Evolutionary conservation across 2,329 filamentous ascomycete species (phyloP).

Genomic region (Saccharata proteae): DNA sequence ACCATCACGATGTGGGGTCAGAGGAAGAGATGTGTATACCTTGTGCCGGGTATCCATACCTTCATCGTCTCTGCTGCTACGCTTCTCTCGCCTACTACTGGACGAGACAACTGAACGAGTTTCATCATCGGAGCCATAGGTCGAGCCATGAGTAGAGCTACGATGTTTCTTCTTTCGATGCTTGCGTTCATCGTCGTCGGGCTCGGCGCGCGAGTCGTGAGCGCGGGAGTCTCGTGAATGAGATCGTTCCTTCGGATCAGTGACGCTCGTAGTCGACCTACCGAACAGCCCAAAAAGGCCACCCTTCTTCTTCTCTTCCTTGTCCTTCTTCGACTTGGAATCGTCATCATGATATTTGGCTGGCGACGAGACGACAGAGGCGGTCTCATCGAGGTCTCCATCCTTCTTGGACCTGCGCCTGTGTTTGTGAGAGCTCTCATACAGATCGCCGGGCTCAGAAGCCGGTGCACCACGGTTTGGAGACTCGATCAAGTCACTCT

Average conservation of each 20-base stretch:
- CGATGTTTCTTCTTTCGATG: conserved; percentile 32
- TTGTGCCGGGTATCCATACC: conserved; percentile 22
- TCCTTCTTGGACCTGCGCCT: conserved; percentile 24
- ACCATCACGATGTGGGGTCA: conserved; percentile 4
- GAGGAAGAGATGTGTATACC: conserved; percentile 23
- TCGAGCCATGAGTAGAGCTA: conserved; percentile 17
- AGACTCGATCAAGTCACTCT: conserved; percentile 21
- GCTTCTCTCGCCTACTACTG: conserved; percentile 26
- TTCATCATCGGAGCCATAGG: conserved; percentile 14
- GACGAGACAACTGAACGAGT: conserved; percentile 21
- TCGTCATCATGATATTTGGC: conserved; percentile 29
- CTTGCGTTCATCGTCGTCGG: conserved; percentile 29
- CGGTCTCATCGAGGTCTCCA: conserved; percentile 29
- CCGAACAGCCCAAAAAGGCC: conserved; percentile 35
- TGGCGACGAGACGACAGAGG: conserved; percentile 28
- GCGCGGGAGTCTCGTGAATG: conserved; percentile 12
- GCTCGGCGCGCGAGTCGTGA: conserved; percentile 19
- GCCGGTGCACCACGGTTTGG: conserved; percentile 22
- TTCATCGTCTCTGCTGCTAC: conserved; percentile 24
- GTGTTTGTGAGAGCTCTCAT: conserved; percentile 24
- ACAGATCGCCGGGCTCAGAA: conserved; percentile 28
- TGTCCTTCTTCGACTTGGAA: conserved; percentile 19
- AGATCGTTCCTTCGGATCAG: conserved; percentile 12
- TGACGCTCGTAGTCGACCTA: conserved; percentile 29
- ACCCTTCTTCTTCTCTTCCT: conserved; percentile 31